These are phyloP conservation scores for Xylariaceae sp. DNA, from an alignment of 2,329 filamentous ascomycete genomes.

Conservation along the genomic window DNA sequence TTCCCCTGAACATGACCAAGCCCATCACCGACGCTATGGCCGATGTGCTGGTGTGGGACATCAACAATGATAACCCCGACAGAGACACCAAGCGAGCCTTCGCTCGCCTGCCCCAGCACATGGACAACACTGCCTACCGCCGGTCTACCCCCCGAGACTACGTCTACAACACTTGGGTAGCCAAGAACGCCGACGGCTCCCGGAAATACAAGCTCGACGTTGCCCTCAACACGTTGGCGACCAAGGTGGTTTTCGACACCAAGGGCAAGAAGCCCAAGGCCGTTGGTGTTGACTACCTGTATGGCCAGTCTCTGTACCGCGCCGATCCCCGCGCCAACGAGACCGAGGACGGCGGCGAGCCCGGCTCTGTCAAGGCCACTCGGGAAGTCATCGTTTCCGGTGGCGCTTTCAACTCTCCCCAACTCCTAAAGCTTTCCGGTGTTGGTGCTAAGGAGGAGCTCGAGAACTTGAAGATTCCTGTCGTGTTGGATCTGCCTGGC, in stretches of 20 bases:
- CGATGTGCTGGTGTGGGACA: conserved; percentile 40
- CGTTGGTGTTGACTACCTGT: conserved; percentile 47
- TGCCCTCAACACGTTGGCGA: conserved; percentile 44
- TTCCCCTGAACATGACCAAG: conserved; percentile 23
- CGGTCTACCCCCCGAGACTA: conserved; percentile 50
- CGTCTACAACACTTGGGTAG: conserved; percentile 33
- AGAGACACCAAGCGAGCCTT: conserved; percentile 40
- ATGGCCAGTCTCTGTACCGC: conserved; percentile 44
- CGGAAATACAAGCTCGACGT: conserved; percentile 55
- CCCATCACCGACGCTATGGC: conserved; percentile 17
- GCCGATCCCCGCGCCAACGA: conserved; percentile 37
- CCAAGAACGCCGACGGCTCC: conserved; percentile 40
- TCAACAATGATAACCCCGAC: conserved; percentile 40
- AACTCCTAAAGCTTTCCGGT: conserved; percentile 49
- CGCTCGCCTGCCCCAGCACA: conserved; percentile 53
- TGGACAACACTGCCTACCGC: conserved; percentile 48
- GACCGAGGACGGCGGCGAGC: conserved; percentile 25
- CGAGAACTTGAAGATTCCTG: conserved; percentile 34
- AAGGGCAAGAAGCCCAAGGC: conserved; percentile 38
- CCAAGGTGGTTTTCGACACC: conserved; percentile 43
- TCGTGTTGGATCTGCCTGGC: conserved; percentile 50
- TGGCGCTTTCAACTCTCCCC: conserved; percentile 51
- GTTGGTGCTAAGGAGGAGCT: conserved; percentile 40
- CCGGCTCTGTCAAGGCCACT: conserved; percentile 37
- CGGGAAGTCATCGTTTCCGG: conserved; percentile 49